Evolutionary conservation across 169 alveolate genomes (phyloP).

Genomic region (Plasmodium reichenowi): DNA sequence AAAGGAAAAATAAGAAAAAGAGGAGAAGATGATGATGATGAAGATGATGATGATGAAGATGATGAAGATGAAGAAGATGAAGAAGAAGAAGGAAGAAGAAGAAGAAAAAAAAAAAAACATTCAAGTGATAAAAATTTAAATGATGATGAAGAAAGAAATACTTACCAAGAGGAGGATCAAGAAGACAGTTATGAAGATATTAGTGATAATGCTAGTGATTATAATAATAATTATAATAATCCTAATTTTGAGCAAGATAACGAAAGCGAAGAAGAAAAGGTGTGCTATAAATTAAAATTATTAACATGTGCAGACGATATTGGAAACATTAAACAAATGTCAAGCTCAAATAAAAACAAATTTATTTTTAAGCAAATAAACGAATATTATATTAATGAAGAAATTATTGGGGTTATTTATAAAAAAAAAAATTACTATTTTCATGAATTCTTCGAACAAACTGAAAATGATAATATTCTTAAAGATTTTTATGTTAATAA

Average conservation of each 20-base stretch:
- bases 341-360: conserved; percentile 11
- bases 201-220: not conserved
- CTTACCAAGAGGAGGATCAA: not conserved
- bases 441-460: conserved; percentile 49
- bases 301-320: conserved; percentile 46
- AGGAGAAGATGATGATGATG: not conserved
- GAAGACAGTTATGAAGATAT: not conserved
- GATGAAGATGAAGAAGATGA: not conserved
- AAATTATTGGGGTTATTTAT: conserved; percentile 46
- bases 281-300: conserved; percentile 34
- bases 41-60: not conserved
- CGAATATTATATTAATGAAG: conserved; percentile 71
- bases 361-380: conserved; percentile 38
- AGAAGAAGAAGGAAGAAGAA: not conserved
- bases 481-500: conserved; percentile 43
- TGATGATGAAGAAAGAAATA: not conserved
- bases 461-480: conserved; percentile 30
- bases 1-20: not conserved
- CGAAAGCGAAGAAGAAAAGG: not conserved
- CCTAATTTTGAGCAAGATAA: not conserved
- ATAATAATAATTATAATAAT: not conserved
- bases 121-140: not conserved
- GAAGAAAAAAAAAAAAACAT: not conserved
- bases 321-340: not conserved
- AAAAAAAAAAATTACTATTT: conserved; percentile 63